A percentile compares a stretch with the other conserved stretches of the same genome.
phyloP scores from a whole-genome alignment of 345 rosid species.

The Iberis pinnata region DNA sequence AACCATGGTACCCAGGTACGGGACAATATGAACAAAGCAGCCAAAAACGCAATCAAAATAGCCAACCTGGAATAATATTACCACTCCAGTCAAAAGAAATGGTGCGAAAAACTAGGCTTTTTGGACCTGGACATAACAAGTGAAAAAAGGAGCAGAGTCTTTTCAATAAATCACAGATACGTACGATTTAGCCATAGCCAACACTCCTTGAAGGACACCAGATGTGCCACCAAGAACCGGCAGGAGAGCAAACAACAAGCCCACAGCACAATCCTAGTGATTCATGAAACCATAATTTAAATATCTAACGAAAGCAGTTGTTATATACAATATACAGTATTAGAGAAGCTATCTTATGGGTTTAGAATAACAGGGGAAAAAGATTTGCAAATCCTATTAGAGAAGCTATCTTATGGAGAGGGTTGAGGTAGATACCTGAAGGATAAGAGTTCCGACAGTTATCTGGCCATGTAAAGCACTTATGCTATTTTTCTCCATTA shows the following conservation, averaged over 20 bases:
- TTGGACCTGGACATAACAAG: not conserved
- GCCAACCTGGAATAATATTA: slow-evolving; percentile 43
- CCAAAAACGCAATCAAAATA: slow-evolving; percentile 64
- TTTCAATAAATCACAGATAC: not conserved
- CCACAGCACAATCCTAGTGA: slow-evolving; percentile 85
- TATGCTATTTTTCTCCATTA: slow-evolving; percentile 73
- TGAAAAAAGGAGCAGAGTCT: not conserved
- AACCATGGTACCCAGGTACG: slow-evolving; percentile 78
- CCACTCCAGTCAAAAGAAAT: too few relatives aligned
- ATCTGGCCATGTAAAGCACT: slow-evolving; percentile 82
- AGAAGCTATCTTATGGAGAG: slow-evolving; percentile 9
- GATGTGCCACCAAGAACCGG: slow-evolving; percentile 85
- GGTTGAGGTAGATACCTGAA: slow-evolving; percentile 52
- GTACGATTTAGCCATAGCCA: slow-evolving; percentile 79
- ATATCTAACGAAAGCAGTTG: slow-evolving; percentile 9
- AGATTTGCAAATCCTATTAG: not conserved
- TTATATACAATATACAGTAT: too few relatives aligned
- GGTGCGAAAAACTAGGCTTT: too few relatives aligned
- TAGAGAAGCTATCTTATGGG: too few relatives aligned
- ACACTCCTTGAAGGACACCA: slow-evolving; percentile 69
- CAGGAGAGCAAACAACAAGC: slow-evolving; percentile 85
- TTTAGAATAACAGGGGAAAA: too few relatives aligned
- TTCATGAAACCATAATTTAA: slow-evolving; percentile 15
- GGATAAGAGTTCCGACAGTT: slow-evolving; percentile 76
- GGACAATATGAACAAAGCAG: slow-evolving; percentile 53